Evolutionary conservation across 176 grass and related monocot species (phyloP).

Genomic region (Lolium rigidum): DNA sequence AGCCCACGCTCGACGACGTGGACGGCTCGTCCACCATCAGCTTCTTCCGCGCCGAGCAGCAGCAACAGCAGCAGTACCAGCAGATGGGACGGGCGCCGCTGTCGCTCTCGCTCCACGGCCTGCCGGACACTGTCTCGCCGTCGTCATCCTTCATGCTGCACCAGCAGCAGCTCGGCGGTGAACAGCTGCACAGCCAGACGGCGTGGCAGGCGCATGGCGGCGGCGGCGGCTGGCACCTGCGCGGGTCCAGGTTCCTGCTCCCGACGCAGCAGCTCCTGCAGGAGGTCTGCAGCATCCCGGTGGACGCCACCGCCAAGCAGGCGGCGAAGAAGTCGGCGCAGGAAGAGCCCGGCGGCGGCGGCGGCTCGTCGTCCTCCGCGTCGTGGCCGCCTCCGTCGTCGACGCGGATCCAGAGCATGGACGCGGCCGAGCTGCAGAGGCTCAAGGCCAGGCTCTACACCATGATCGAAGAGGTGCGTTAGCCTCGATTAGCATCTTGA

Average conservation of each 20-base stretch:
- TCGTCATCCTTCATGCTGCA: slow-evolving; percentile 41
- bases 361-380: slow-evolving; percentile 51
- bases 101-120: slow-evolving; percentile 52
- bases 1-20: slow-evolving; percentile 34
- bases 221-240: slow-evolving; percentile 40
- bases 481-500: no score
- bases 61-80: no score
- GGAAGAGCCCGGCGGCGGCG: slow-evolving; percentile 43
- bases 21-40: slow-evolving; percentile 41
- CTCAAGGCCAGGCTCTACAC: slow-evolving; percentile 73
- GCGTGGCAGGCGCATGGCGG: slow-evolving; percentile 34
- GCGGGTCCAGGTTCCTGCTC: slow-evolving; percentile 63
- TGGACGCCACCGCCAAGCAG: slow-evolving; percentile 9
- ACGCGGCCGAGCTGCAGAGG: slow-evolving; percentile 68
- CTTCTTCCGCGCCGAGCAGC: slow-evolving; percentile 30
- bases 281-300: slow-evolving; percentile 65
- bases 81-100: slow-evolving; percentile 35
- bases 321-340: slow-evolving; percentile 2
- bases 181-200: not conserved
- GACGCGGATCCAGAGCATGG: slow-evolving; percentile 58
- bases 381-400: slow-evolving; percentile 48
- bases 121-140: slow-evolving; percentile 18
- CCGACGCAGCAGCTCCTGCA: slow-evolving; percentile 79
- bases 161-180: not conserved
- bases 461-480: slow-evolving; percentile 84